Evolutionary conservation across 1,284 basidiomycete genomes (phyloP).

Genomic region (Malassezia sp.): DNA sequence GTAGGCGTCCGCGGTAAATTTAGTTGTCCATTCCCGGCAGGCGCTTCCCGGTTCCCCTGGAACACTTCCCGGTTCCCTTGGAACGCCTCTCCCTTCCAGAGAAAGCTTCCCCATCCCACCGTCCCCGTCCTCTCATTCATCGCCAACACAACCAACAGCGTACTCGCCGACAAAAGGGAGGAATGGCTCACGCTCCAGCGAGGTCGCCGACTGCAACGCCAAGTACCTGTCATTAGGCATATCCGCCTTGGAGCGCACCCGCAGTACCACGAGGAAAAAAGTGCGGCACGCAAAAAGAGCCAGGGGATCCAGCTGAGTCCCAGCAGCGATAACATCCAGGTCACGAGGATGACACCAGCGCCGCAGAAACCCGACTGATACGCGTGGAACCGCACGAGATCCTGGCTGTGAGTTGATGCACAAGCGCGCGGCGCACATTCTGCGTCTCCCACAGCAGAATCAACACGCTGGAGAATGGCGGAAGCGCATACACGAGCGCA

Average conservation of each 20-base stretch:
- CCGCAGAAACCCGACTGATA: slow-evolving; percentile 25
- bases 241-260: slow-evolving; percentile 19
- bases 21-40: no score
- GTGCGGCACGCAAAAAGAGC: background rate
- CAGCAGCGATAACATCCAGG: slow-evolving; percentile 17
- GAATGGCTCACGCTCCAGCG: slow-evolving; percentile 12
- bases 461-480: slow-evolving; percentile 21
- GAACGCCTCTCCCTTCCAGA: no score
- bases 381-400: slow-evolving; percentile 29
- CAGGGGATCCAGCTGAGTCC: background rate
- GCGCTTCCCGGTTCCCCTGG: no score
- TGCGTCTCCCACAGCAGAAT: slow-evolving; percentile 23
- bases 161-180: slow-evolving; percentile 3
- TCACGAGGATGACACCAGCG: slow-evolving; percentile 8
- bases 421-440: slow-evolving; percentile 13
- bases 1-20: no score
- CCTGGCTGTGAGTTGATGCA: slow-evolving; percentile 12
- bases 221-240: background rate
- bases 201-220: slow-evolving; percentile 10
- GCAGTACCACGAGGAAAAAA: slow-evolving; percentile 15
- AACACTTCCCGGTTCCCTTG: no score
- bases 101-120: no score
- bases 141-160: slow-evolving; percentile 10
- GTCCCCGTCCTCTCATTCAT: slow-evolving; percentile 8
- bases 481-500: slow-evolving; percentile 8